Evolutionary conservation across 805 yeast species (phyloP), one percentile per base, ranked within the genome.

Genomic region (Citeromyces nyonsensis): DNA sequence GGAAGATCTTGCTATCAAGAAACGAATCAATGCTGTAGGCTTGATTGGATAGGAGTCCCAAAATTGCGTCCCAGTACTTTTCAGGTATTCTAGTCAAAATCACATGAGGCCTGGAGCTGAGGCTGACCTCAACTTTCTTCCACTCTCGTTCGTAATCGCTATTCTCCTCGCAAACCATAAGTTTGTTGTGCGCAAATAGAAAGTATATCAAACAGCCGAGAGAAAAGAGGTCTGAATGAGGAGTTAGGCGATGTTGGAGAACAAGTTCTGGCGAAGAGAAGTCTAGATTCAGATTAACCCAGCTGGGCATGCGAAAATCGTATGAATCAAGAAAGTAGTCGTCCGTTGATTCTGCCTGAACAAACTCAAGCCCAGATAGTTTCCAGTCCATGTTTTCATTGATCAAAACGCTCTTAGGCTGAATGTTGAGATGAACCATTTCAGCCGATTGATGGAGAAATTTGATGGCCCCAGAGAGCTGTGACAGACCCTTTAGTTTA

Each of bases 321-420:
- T 69, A 65, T 31, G 77, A 79, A 44, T 82, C 81, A 29, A 82
- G 57, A 40, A 63, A 73, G 47, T 62, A 80, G 35, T 74, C 83
- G 4, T 63, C 64, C 9, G 69, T 44, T 10, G 65, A 68, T 4
- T 63, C 52, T 10, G 29, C 51, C 41, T 59, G 81, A 45, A 59
- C 68, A 49, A 56, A 66, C 45, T 56, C 68, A 39, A 91, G 64
- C 1, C 96, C 96, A 5, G 80, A 67, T 2, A 91, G 49, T 50
- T 88, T 91, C 97, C 98, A 91, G 54, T 91, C 97, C 4, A 93
- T 86, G 41, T 74, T 79, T 26, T 73, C 78, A 41, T 80, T 86
- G 12, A 88, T 67, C 35, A 79, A 68, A 2, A 91, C 62, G 0
- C 94, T 69, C 6, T 67, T 57, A 1, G 98, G 98, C 40, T 74